These are phyloP conservation scores for Prunus mongolica DNA, from an alignment of 306 rosid species.

Conservation along the genomic window DNA sequence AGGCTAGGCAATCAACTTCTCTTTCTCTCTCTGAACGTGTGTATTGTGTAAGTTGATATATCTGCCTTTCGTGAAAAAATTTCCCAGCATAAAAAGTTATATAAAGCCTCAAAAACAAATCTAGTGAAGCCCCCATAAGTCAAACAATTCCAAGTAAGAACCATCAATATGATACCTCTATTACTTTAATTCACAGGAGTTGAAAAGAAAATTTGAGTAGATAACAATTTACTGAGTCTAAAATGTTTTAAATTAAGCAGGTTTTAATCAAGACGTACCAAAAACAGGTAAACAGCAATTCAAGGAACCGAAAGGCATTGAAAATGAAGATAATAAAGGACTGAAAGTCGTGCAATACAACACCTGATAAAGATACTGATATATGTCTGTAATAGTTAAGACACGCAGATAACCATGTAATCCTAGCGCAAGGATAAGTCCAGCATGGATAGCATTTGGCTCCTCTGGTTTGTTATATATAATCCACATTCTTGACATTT, in stretches of 20 bases:
- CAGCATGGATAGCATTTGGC: constrained; percentile 90
- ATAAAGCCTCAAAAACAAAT: neutral
- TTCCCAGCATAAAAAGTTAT: neutral
- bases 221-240: neutral
- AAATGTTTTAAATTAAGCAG: neutral
- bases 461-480: constrained; percentile 81
- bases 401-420: constrained; percentile 85
- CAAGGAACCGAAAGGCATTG: neutral
- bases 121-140: neutral
- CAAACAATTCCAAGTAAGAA: neutral
- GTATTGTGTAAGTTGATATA: neutral
- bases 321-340: constrained; percentile 13
- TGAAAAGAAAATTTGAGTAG: neutral
- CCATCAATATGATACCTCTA: neutral
- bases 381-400: constrained; percentile 68
- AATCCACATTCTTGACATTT: constrained; percentile 96
- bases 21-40: neutral
- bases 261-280: neutral
- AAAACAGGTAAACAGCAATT: neutral
- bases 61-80: neutral
- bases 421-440: constrained; percentile 91
- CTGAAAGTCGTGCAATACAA: constrained; percentile 20
- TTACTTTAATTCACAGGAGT: neutral
- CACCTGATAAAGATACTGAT: constrained; percentile 81
- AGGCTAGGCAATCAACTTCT: neutral